These are phyloP conservation scores for Talinum fruticosum DNA, from an alignment of 148 eudicot species.

Conservation along the genomic window DNA sequence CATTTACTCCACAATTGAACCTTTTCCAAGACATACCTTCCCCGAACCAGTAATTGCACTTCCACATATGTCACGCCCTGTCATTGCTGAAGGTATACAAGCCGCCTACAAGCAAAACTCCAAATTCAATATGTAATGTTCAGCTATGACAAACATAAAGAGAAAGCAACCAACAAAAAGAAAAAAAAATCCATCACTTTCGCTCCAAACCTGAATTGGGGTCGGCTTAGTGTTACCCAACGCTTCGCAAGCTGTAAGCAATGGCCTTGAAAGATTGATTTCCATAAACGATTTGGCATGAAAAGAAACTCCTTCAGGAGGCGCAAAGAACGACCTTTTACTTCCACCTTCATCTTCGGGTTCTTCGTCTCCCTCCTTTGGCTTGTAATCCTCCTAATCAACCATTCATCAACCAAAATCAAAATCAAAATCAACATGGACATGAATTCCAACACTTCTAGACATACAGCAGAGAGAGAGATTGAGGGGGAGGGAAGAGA, in stretches of 20 bases:
- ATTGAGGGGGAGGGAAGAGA: too few species aligned
- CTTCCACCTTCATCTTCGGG: slow-evolving; percentile 15
- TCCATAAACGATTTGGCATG: slow-evolving; percentile 75
- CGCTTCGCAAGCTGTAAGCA: slow-evolving; percentile 84
- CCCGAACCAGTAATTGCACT: slow-evolving; percentile 97
- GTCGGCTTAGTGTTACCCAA: slow-evolving; percentile 85
- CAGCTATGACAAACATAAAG: not conserved
- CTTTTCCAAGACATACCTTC: slow-evolving; percentile 49
- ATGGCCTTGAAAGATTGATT: slow-evolving; percentile 77
- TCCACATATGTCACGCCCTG: slow-evolving; percentile 95
- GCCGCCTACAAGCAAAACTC: slow-evolving; percentile 61
- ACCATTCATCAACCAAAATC: too few species aligned
- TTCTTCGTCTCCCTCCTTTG: slow-evolving; percentile 73
- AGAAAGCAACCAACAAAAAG: not conserved
- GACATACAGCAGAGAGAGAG: too few species aligned
- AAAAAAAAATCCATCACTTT: too few species aligned
- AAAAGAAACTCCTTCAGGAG: slow-evolving; percentile 65
- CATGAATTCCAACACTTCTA: too few species aligned
- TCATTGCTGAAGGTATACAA: slow-evolving; percentile 79
- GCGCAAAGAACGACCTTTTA: slow-evolving; percentile 56
- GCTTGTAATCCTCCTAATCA: slow-evolving; percentile 31
- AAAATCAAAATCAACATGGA: too few species aligned
- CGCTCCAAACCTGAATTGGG: slow-evolving; percentile 69
- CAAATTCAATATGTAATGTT: too few species aligned
- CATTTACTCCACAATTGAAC: not conserved